These are phyloP conservation scores for Trametes polyzona DNA, from an alignment of 1,284 basidiomycete genomes.

Conservation along the genomic window DNA sequence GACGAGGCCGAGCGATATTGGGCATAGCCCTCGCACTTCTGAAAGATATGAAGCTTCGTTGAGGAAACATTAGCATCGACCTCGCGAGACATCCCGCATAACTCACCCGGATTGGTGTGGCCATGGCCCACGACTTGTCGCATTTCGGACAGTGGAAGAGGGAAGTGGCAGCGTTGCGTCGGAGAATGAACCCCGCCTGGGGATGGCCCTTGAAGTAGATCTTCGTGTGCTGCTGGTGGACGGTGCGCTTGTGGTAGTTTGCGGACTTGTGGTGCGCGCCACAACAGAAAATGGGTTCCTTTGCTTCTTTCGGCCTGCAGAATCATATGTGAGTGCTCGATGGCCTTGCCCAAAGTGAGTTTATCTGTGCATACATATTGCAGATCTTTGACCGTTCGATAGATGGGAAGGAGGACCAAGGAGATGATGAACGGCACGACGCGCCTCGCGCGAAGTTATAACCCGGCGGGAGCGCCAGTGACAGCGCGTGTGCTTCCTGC, in stretches of 20 bases:
- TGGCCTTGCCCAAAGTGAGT: no score
- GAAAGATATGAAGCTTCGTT: slow-evolving; percentile 15
- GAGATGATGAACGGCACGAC: not conserved
- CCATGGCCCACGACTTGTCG: slow-evolving; percentile 13
- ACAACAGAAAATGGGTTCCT: slow-evolving; percentile 17
- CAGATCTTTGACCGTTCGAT: not conserved
- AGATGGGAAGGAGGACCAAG: not conserved
- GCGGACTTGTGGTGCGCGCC: slow-evolving; percentile 17
- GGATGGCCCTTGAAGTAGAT: slow-evolving; percentile 16
- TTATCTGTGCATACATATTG: not conserved
- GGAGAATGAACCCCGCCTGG: slow-evolving; percentile 9
- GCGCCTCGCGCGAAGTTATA: not conserved
- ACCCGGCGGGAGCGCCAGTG: not conserved
- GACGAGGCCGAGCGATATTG: slow-evolving; percentile 5
- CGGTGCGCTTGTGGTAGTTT: slow-evolving; percentile 19
- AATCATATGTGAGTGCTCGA: not conserved
- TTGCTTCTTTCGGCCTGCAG: slow-evolving; percentile 20
- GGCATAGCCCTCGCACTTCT: slow-evolving; percentile 16
- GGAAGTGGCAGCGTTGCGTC: slow-evolving; percentile 12
- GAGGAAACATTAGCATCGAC: not conserved
- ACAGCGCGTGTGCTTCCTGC: not conserved
- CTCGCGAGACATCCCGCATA: not conserved
- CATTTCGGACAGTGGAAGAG: slow-evolving; percentile 23
- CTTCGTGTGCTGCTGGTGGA: slow-evolving; percentile 21
- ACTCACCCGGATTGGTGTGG: slow-evolving; percentile 21